These are phyloP conservation scores for Ephemerocybe angulata DNA, from an alignment of 768 basidiomycete species.

Conservation along the genomic window DNA sequence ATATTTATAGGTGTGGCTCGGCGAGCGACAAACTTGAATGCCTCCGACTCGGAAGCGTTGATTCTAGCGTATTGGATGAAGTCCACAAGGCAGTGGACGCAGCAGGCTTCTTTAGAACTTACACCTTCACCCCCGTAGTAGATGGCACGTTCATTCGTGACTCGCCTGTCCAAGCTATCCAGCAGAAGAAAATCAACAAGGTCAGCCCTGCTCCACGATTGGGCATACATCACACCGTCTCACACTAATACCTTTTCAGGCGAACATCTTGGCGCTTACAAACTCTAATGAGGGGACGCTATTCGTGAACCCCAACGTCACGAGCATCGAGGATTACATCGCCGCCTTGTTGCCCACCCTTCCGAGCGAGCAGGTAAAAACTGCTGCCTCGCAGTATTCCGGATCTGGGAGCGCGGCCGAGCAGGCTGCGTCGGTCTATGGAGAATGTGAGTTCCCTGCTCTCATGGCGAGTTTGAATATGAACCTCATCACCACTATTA, in stretches of 20 bases:
- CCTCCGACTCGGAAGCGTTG: conserved; percentile 34
- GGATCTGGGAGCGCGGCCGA: background rate
- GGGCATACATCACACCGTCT: background rate
- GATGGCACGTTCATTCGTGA: conserved; percentile 45
- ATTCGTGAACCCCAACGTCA: conserved; percentile 31
- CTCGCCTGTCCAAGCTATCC: conserved; percentile 36
- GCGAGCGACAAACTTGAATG: conserved; percentile 34
- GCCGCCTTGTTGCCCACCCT: conserved; percentile 38
- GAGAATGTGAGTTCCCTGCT: conserved; percentile 6
- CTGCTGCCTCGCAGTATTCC: conserved; percentile 4
- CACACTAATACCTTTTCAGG: conserved; percentile 8
- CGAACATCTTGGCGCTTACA: conserved; percentile 34
- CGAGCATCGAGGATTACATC: conserved; percentile 28
- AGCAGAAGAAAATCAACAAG: conserved; percentile 37
- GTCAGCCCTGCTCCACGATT: conserved; percentile 22
- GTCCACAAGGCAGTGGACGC: conserved; percentile 28
- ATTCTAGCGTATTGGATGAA: conserved; percentile 27
- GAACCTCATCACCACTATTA: conserved; percentile 1
- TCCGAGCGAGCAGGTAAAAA: conserved; percentile 18
- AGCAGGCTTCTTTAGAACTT: conserved; percentile 37
- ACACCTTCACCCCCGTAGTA: conserved; percentile 41
- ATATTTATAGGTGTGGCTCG: conserved; percentile 29
- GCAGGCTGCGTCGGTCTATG: conserved; percentile 6
- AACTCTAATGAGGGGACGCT: conserved; percentile 34
- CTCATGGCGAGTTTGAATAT: background rate